phyloP scores from a whole-genome alignment of 805 yeast species.

The Ogataea angusta region DNA sequence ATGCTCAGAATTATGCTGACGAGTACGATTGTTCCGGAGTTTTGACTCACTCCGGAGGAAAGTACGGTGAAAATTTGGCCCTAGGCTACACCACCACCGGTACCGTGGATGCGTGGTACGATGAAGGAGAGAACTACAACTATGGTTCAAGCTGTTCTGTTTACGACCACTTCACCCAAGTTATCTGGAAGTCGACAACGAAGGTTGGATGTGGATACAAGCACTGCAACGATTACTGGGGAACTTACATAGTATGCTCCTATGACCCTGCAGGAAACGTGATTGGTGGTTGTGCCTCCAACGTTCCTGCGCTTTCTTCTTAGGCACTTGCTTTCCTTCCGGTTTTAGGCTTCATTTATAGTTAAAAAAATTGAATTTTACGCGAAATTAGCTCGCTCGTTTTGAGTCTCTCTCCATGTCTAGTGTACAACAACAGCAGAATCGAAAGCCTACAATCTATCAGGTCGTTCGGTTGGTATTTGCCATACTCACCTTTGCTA shows the following conservation, averaged over 20 bases:
- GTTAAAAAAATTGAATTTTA: not conserved
- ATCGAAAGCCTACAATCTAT: constrained; percentile 10
- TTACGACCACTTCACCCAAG: constrained; percentile 67
- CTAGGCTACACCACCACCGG: constrained; percentile 58
- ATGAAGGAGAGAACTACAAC: constrained; percentile 56
- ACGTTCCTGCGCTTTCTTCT: constrained; percentile 31
- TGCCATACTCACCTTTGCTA: constrained; percentile 26
- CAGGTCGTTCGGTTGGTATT: constrained; percentile 26
- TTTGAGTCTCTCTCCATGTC: not conserved
- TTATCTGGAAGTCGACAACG: constrained; percentile 63
- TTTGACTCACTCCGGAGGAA: constrained; percentile 60
- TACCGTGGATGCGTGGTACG: constrained; percentile 69
- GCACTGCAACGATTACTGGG: constrained; percentile 45
- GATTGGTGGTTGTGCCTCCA: constrained; percentile 40
- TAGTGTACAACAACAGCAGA: not conserved
- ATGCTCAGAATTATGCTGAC: constrained; percentile 60
- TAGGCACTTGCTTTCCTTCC: not conserved
- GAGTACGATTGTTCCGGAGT: constrained; percentile 55
- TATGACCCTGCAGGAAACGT: constrained; percentile 79
- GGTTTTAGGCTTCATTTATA: not conserved
- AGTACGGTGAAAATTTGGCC: constrained; percentile 77
- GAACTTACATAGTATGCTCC: constrained; percentile 67
- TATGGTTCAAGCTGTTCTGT: constrained; percentile 50
- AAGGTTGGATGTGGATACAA: constrained; percentile 66
- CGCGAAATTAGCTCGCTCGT: not conserved